Evolutionary conservation across 1,284 basidiomycete genomes (phyloP).

Genomic region (Sparassis latifolia): DNA sequence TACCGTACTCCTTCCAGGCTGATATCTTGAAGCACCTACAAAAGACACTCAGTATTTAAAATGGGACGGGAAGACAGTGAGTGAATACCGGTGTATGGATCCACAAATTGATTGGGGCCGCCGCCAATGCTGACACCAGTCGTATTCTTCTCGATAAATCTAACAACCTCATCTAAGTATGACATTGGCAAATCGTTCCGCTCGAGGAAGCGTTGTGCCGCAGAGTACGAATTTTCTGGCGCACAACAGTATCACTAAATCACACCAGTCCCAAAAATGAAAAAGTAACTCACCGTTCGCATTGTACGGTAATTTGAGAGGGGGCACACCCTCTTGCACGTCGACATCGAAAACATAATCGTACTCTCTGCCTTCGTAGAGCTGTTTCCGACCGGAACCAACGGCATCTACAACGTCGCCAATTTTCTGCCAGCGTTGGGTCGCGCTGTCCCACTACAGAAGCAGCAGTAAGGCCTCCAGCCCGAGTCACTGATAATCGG

Average conservation of each 20-base stretch:
- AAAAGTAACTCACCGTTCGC: constrained; percentile 53
- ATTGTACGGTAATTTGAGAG: constrained; percentile 94
- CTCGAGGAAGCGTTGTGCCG: constrained; percentile 86
- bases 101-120: constrained; percentile 58
- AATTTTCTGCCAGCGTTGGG: constrained; percentile 82
- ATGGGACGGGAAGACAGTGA: neutral
- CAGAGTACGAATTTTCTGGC: constrained; percentile 86
- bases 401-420: constrained; percentile 96
- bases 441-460: constrained; percentile 68
- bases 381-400: constrained; percentile 80
- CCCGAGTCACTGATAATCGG: too few relatives aligned
- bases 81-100: constrained; percentile 82
- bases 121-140: constrained; percentile 65
- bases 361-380: constrained; percentile 90
- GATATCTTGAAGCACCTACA: constrained; percentile 57
- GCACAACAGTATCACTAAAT: neutral
- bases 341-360: constrained; percentile 99
- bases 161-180: constrained; percentile 89
- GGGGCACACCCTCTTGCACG: constrained; percentile 87
- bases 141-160: constrained; percentile 93
- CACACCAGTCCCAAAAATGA: too few relatives aligned
- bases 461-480: neutral
- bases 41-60: constrained; percentile 1
- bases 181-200: constrained; percentile 77
- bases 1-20: constrained; percentile 28